These are phyloP conservation scores for Eucalyptus melliodora DNA, from an alignment of 345 rosid species.

Conservation along the genomic window DNA sequence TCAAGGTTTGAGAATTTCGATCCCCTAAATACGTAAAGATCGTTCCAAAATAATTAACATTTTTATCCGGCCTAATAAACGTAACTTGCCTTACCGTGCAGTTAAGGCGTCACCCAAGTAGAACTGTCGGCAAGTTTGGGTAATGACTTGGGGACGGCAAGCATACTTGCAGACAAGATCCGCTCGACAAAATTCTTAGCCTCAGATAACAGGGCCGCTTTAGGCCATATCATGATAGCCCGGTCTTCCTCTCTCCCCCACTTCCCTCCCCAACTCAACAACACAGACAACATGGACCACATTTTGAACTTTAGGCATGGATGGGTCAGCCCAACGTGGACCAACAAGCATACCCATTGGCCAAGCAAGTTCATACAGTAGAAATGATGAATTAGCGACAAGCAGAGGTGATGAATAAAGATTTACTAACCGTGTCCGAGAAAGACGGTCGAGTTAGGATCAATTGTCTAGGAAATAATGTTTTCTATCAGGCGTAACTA, in stretches of 20 bases:
- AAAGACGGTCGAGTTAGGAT: not conserved
- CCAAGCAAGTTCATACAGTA: not conserved
- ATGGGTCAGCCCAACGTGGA: no score
- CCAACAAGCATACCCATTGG: not conserved
- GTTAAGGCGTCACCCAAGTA: accelerated
- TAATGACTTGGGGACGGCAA: accelerated
- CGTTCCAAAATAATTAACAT: not conserved
- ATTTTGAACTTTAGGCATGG: no score
- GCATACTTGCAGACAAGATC: no score
- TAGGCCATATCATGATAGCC: no score
- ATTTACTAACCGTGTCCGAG: no score
- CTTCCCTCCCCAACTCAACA: no score
- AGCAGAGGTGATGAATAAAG: no score
- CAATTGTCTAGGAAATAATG: not conserved
- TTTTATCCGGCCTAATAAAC: not conserved
- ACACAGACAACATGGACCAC: no score
- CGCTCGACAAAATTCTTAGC: no score
- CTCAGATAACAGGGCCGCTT: no score
- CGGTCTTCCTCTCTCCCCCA: no score
- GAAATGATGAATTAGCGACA: not conserved
- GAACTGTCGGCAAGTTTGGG: not conserved
- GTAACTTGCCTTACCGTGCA: not conserved
- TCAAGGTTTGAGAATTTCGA: no score
- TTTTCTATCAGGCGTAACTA: not conserved
- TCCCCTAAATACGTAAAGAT: not conserved